A percentile compares a stretch with the other conserved stretches of the same genome.
Evolutionary conservation across 2,329 filamentous ascomycete genomes (phyloP).

Genomic region (Aureobasidium melanogenum): DNA sequence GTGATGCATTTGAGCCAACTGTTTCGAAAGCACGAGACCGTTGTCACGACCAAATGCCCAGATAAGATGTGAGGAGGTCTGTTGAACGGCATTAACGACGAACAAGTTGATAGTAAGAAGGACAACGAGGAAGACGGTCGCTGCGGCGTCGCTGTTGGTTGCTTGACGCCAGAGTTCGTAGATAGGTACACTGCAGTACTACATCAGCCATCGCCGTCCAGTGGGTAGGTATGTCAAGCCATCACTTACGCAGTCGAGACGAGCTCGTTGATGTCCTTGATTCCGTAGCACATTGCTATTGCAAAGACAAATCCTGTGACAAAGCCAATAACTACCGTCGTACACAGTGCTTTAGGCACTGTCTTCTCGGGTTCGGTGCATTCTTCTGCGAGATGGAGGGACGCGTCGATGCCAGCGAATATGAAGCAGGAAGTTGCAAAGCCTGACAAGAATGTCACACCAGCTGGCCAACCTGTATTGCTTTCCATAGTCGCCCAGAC

Average conservation of each 20-base stretch:
- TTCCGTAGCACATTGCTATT: conserved; percentile 42
- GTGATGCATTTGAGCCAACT: conserved; percentile 43
- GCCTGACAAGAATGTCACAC: conserved; percentile 17
- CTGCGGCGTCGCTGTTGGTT: not conserved
- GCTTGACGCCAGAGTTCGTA: conserved; percentile 12
- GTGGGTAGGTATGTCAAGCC: too few relatives aligned
- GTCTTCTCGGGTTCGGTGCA: conserved; percentile 32
- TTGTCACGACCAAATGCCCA: conserved; percentile 48
- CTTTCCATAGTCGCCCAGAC: conserved; percentile 47
- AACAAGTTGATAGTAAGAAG: not conserved
- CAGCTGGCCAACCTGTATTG: conserved; percentile 38
- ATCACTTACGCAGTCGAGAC: conserved; percentile 15
- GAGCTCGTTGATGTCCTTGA: conserved; percentile 30
- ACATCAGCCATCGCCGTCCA: too few relatives aligned
- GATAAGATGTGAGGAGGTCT: conserved; percentile 32
- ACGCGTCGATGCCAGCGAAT: conserved; percentile 18
- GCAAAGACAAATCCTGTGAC: conserved; percentile 40
- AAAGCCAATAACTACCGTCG: conserved; percentile 42
- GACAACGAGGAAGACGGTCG: not conserved
- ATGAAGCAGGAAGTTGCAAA: conserved; percentile 19
- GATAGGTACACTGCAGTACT: conserved; percentile 1
- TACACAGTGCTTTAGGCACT: conserved; percentile 43
- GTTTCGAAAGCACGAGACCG: conserved; percentile 44
- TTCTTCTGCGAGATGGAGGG: conserved; percentile 20
- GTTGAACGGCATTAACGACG: conserved; percentile 1